Percentiles rank a stretch among this genome's conserved stretches.
These are phyloP conservation scores for Lactifluus subvellereus DNA, from an alignment of 768 basidiomycete species.

Conservation along the genomic window DNA sequence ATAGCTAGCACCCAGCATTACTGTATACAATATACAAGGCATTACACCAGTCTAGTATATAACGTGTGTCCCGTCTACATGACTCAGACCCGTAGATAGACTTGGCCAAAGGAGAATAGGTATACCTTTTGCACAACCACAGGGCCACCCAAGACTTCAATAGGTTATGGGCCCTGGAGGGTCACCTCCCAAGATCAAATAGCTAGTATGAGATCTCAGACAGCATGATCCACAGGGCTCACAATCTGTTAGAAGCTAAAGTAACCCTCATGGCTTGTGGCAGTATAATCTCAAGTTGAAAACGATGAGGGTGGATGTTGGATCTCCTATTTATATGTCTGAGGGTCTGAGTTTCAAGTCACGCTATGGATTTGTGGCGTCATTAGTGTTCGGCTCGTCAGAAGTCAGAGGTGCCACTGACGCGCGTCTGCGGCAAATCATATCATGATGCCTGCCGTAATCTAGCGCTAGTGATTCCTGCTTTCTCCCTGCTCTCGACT, in stretches of 20 bases:
- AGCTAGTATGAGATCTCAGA: neutral
- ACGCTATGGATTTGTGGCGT: neutral
- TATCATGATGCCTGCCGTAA: too few species aligned
- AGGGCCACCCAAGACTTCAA: neutral
- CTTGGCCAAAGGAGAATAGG: too few species aligned
- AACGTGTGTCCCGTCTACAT: too few species aligned
- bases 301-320: too few species aligned
- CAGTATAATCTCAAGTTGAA: neutral
- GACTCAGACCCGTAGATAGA: too few species aligned
- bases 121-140: neutral
- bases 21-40: too few species aligned
- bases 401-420: too few species aligned
- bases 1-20: too few species aligned
- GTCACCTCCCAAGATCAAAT: neutral
- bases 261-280: neutral
- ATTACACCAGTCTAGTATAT: too few species aligned
- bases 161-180: slow-evolving; percentile 10
- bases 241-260: neutral
- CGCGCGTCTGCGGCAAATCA: neutral
- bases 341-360: neutral
- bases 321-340: neutral
- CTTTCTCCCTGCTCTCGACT: neutral
- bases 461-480: too few species aligned
- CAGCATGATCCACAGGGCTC: neutral
- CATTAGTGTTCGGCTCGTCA: neutral